A percentile compares a stretch with the other conserved stretches of the same genome.
These are phyloP conservation scores for Verticillium longisporum DNA, from an alignment of 2,329 filamentous ascomycete genomes.

Conservation along the genomic window DNA sequence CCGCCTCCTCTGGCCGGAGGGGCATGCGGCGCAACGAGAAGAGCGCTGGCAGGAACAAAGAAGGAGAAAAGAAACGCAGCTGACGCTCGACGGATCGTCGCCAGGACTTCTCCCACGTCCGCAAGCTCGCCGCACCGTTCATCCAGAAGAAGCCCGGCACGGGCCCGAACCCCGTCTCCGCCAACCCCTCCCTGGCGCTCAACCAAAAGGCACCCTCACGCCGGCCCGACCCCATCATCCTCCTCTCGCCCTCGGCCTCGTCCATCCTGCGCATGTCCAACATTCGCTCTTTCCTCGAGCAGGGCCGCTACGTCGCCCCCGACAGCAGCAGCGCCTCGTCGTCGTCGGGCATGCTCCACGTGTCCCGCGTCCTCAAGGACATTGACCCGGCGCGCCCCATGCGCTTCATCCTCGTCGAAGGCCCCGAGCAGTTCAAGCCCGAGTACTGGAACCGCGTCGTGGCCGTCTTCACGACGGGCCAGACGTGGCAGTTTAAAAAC, in stretches of 20 bases:
- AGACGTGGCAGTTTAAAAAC: slow-evolving; percentile 96
- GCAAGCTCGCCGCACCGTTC: slow-evolving; percentile 76
- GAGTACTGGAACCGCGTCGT: slow-evolving; percentile 97
- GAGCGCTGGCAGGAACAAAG: background rate
- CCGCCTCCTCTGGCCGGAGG: background rate
- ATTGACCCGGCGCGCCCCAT: slow-evolving; percentile 67
- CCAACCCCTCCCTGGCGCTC: slow-evolving; percentile 40
- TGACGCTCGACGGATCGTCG: background rate
- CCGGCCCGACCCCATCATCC: slow-evolving; percentile 79
- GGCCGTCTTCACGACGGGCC: slow-evolving; percentile 94
- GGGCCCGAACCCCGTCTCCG: slow-evolving; percentile 22
- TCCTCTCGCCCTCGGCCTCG: slow-evolving; percentile 91
- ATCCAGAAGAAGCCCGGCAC: slow-evolving; percentile 54
- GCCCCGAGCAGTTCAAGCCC: slow-evolving; percentile 89
- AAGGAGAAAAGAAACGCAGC: background rate
- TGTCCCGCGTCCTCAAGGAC: slow-evolving; percentile 67
- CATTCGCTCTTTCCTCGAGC: slow-evolving; percentile 87
- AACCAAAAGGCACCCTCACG: slow-evolving; percentile 45
- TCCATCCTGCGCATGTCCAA: slow-evolving; percentile 93
- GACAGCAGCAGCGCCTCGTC: slow-evolving; percentile 61
- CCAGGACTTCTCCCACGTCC: slow-evolving; percentile 89
- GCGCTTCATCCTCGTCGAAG: slow-evolving; percentile 93
- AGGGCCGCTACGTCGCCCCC: slow-evolving; percentile 72
- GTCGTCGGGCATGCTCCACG: slow-evolving; percentile 74
- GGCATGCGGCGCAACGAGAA: background rate